Evolutionary conservation across 2,329 filamentous ascomycete species (phyloP).

Genomic region (Bisporella sp.): DNA sequence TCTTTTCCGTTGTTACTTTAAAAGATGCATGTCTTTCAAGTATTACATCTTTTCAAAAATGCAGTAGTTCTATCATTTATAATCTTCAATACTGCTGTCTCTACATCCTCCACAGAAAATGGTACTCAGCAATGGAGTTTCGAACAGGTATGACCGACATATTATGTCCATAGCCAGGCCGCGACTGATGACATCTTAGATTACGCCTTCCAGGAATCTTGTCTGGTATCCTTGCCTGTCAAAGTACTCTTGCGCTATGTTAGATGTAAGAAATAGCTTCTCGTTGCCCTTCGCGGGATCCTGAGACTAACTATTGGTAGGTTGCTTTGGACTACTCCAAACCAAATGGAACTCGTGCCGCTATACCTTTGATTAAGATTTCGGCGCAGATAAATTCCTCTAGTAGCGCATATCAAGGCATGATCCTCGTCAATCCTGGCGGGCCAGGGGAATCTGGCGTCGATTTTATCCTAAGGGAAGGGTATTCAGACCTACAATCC

Average conservation of each 20-base stretch:
- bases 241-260: slow-evolving; percentile 7
- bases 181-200: slow-evolving; percentile 4
- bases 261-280: slow-evolving; percentile 1
- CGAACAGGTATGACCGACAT: background rate
- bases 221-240: slow-evolving; percentile 8
- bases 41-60: no score
- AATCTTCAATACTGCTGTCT: no score
- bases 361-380: slow-evolving; percentile 11
- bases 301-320: slow-evolving; percentile 1
- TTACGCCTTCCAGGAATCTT: slow-evolving; percentile 4
- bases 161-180: background rate
- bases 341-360: slow-evolving; percentile 3
- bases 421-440: slow-evolving; percentile 13
- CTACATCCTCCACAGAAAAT: background rate
- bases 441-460: slow-evolving; percentile 15
- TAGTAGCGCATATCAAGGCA: slow-evolving; percentile 8
- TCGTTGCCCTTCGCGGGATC: background rate
- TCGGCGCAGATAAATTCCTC: slow-evolving; percentile 4
- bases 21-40: no score
- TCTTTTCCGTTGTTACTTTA: no score
- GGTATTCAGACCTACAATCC: slow-evolving; percentile 28
- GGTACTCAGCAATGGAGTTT: slow-evolving; percentile 3
- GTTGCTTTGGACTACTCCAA: slow-evolving; percentile 14
- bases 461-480: slow-evolving; percentile 3
- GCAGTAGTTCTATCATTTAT: no score